Base-by-base conservation (phyloP, 2,329 filamentous ascomycete species). In the Ploettnerulaceae sp. region DNA sequence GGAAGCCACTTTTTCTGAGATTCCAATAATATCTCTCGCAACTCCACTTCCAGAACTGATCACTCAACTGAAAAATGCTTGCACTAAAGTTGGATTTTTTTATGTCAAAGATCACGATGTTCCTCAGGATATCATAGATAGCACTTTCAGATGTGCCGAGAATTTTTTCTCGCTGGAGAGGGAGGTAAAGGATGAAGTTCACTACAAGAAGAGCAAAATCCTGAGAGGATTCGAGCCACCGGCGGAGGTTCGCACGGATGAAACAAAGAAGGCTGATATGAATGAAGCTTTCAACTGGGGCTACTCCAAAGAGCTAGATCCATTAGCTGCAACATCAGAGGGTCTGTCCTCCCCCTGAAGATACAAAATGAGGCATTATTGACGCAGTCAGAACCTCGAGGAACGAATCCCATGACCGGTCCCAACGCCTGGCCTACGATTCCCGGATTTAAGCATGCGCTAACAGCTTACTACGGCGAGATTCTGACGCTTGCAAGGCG, bases 351-450 rank as follows among this genome's bases (percentile, higher is more conserved):
- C 15, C 18, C 18, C 8, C 14, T 17, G 17, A n/a, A 24, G 15
- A 18, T 17, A n/a, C 11, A n/a, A n/a, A 24, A 29, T 5, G 20
- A 21, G 36, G 17, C 22, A 22, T 20, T 15, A 28, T 5, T 29
- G 7, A 36, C 29, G 18, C 5, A 15, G 7, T 4, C 44, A 34
- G 35, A 18, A 21, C n/a, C 20, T n/a, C 35, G 28, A 47, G 35
- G 34, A 39, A 36, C 37, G 17, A 74, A 73, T 53, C 67, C 68
- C 4, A 54, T 55, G 17, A 72, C 71, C 54, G 72, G 70, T 62
- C 67, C 57, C 7, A 53, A 56, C 9, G 74, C 75, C 52, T 76
- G 45, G 41, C 37, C 65, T 17, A 61, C 69, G n/a, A 18, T 44
- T 8, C 34, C 29, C 9, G 28, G 28, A 39, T 38, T 31, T 38